Evolutionary conservation across 257 asterid species (phyloP).

Genomic region (Cynanchum wilfordii): DNA sequence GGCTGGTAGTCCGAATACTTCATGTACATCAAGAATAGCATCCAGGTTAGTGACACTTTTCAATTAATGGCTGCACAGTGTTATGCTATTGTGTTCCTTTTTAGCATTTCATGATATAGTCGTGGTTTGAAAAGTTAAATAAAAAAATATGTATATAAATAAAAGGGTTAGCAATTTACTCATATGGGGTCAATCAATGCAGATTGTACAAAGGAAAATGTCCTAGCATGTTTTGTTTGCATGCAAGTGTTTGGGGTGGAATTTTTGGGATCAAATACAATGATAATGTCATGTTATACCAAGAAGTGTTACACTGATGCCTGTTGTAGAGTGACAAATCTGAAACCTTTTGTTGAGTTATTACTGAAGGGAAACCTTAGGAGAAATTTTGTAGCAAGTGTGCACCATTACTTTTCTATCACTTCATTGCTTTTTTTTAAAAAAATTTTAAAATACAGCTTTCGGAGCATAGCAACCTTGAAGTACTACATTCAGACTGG

Average conservation of each 20-base stretch:
- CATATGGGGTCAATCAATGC: not conserved
- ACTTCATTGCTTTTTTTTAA: constrained; percentile 8
- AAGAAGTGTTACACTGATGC: not conserved
- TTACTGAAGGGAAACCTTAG: not conserved
- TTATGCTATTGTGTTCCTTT: not conserved
- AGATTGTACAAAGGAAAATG: not conserved
- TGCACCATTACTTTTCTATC: not conserved
- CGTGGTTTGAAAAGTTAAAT: not conserved
- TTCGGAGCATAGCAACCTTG: constrained; percentile 64
- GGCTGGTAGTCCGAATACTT: constrained; percentile 48
- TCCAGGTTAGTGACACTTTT: constrained; percentile 53
- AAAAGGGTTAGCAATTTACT: not conserved
- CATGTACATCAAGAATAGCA: constrained; percentile 56
- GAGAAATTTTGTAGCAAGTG: not conserved
- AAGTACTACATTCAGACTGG: constrained; percentile 82
- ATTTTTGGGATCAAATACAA: not conserved
- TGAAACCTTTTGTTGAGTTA: not conserved
- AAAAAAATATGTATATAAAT: no score
- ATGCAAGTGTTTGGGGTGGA: not conserved
- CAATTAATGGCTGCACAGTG: not conserved
- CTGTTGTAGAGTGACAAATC: not conserved
- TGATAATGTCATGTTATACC: not conserved
- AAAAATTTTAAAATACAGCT: constrained; percentile 51
- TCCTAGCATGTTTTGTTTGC: not conserved
- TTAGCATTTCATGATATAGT: not conserved